Percentiles rank a stretch among this genome's conserved stretches.
Conservation (phyloP, 169 alveolate genomes). For the Perkinsus olseni region DNA sequence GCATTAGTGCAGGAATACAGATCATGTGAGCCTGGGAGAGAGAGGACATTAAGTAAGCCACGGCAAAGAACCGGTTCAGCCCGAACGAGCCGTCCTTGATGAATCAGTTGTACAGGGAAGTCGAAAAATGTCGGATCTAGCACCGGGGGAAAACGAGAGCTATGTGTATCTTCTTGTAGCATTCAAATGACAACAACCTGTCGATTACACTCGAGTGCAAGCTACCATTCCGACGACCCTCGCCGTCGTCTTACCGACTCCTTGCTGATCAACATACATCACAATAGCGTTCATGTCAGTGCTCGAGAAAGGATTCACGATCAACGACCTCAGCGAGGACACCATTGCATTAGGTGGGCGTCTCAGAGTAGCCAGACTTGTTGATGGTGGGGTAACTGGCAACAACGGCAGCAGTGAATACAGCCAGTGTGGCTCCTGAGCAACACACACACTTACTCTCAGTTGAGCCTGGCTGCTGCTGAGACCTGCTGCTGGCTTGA, state of each 20-base stretch:
- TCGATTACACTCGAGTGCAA: background rate
- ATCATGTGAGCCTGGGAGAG: background rate
- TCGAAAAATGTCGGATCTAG: too few species aligned
- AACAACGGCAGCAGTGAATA: background rate
- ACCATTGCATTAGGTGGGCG: constrained; percentile 35
- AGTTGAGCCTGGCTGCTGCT: background rate
- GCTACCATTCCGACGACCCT: background rate
- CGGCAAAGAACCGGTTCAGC: too few species aligned
- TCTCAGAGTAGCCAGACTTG: constrained; percentile 6
- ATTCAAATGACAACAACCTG: too few species aligned
- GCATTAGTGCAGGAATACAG: background rate
- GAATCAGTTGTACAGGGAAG: too few species aligned
- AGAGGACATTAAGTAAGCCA: too few species aligned
- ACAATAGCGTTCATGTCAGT: constrained; percentile 33
- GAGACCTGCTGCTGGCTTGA: too few species aligned
- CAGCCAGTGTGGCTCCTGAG: background rate
- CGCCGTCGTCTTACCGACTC: background rate
- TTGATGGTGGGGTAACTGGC: background rate
- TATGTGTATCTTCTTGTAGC: too few species aligned
- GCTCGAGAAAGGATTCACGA: constrained; percentile 19
- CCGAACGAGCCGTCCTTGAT: too few species aligned
- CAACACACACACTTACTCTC: background rate
- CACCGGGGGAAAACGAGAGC: too few species aligned
- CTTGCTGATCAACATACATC: constrained; percentile 13
- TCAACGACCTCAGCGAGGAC: constrained; percentile 20